Evolutionary conservation across 2,329 filamentous ascomycete genomes (phyloP).

Genomic region (Phaeomoniella chlamydospora): DNA sequence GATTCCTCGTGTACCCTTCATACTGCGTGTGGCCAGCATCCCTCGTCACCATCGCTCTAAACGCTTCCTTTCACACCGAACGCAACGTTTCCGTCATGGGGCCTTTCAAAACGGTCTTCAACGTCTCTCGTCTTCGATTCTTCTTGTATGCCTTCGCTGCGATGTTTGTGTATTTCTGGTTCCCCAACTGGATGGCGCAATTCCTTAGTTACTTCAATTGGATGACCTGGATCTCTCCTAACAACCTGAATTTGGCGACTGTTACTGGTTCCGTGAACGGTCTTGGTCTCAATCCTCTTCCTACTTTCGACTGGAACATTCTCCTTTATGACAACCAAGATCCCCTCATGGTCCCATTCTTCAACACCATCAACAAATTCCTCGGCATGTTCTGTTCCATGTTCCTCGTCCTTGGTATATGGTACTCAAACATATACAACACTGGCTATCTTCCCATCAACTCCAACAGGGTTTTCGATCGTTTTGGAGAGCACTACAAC

Average conservation of each 20-base stretch:
- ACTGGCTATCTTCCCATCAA: constrained; percentile 49
- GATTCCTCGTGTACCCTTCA: constrained; percentile 23
- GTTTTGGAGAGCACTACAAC: constrained; percentile 45
- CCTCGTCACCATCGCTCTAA: constrained; percentile 22
- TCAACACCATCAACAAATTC: constrained; percentile 21
- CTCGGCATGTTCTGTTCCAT: constrained; percentile 15
- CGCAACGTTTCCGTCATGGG: constrained; percentile 20
- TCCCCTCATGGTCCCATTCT: constrained; percentile 27
- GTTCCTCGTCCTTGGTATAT: constrained; percentile 10
- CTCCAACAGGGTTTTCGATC: constrained; percentile 48
- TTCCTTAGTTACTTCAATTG: constrained; percentile 34
- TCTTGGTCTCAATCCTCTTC: constrained; percentile 25
- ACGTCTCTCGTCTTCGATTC: constrained; percentile 15
- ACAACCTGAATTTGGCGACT: constrained; percentile 21
- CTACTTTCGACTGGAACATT: constrained; percentile 32
- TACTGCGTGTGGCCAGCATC: constrained; percentile 23
- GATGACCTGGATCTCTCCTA: constrained; percentile 38
- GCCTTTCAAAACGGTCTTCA: constrained; percentile 2
- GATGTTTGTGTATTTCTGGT: constrained; percentile 39
- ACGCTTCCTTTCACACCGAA: constrained; percentile 22
- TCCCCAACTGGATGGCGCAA: constrained; percentile 36
- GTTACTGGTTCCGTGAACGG: constrained; percentile 23
- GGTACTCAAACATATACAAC: constrained; percentile 17
- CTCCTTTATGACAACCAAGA: constrained; percentile 14
- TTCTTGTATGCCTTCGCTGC: constrained; percentile 27